Evolutionary conservation across 306 rosid species (phyloP).

Genomic region (Hippophae rhamnoides): DNA sequence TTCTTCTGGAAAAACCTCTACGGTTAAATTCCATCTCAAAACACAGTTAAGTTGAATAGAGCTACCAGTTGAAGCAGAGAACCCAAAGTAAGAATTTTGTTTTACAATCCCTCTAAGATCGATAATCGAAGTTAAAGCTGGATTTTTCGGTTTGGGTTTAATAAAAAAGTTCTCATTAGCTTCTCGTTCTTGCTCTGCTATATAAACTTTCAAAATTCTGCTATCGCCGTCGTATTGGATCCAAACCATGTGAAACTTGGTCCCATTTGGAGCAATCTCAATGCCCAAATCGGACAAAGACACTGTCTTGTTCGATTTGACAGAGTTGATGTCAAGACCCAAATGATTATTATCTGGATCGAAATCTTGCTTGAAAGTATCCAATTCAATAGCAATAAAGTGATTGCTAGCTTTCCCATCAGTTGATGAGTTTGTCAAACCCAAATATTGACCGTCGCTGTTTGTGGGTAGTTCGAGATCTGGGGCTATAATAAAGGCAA

Average conservation of each 20-base stretch:
- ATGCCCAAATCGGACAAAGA: conserved; percentile 21
- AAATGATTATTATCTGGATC: conserved; percentile 32
- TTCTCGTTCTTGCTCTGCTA: not conserved
- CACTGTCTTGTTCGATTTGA: conserved; percentile 26
- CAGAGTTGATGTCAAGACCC: conserved; percentile 52
- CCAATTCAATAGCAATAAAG: conserved; percentile 55
- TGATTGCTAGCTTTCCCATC: conserved; percentile 45
- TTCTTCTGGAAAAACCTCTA: conserved; percentile 22
- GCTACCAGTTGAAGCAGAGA: conserved; percentile 60
- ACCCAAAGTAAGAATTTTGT: conserved; percentile 44
- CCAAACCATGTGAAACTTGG: conserved; percentile 39
- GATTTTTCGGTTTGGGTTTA: conserved; percentile 25
- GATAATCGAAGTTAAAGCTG: conserved; percentile 27
- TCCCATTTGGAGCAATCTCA: conserved; percentile 33
- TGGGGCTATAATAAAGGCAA: conserved; percentile 21
- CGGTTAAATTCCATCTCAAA: conserved; percentile 55
- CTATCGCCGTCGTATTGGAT: conserved; percentile 40
- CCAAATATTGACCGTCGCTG: conserved; percentile 50
- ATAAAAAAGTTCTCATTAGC: not conserved
- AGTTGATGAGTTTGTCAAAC: conserved; percentile 55
- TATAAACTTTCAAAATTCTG: conserved; percentile 24
- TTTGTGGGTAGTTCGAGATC: conserved; percentile 12
- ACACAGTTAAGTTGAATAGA: conserved; percentile 44
- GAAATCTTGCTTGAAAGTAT: conserved; percentile 41
- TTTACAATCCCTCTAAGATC: conserved; percentile 25